These are phyloP conservation scores for Xylaria acuta DNA, from an alignment of 495 filamentous ascomycete genomes.

Conservation along the genomic window DNA sequence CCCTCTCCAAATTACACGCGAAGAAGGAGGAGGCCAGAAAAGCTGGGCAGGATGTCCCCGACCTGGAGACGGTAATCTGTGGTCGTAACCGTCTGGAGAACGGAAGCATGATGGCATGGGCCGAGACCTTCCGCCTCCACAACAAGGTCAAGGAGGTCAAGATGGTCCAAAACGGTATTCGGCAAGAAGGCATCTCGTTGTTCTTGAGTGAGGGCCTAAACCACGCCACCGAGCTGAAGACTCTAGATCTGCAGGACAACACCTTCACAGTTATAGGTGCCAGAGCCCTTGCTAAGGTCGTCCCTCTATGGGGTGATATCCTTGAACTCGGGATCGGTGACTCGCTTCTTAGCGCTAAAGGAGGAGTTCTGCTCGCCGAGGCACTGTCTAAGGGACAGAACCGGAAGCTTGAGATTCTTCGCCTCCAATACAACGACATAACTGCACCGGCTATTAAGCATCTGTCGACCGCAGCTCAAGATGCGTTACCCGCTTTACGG, in stretches of 20 bases:
- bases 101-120: constrained; percentile 95
- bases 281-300: constrained; percentile 74
- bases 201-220: constrained; percentile 78
- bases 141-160: constrained; percentile 80
- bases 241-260: constrained; percentile 95
- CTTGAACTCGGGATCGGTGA: constrained; percentile 88
- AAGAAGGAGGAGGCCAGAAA: constrained; percentile 80
- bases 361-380: constrained; percentile 73
- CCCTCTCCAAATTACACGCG: constrained; percentile 73
- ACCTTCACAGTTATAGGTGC: constrained; percentile 88
- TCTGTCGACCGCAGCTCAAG: constrained; percentile 68
- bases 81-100: constrained; percentile 95
- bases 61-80: constrained; percentile 92
- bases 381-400: constrained; percentile 79
- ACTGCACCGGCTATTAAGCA: constrained; percentile 72
- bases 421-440: constrained; percentile 95
- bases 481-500: constrained; percentile 71
- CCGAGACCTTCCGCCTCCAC: constrained; percentile 81
- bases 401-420: constrained; percentile 74
- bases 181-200: constrained; percentile 85
- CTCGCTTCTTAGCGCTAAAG: constrained; percentile 80
- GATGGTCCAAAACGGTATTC: constrained; percentile 99
- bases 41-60: constrained; percentile 69
- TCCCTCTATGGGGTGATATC: constrained; percentile 75
- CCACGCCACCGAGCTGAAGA: constrained; percentile 66